A percentile compares a stretch with the other conserved stretches of the same genome.
These are phyloP conservation scores for Cymbopogon flexuosus DNA, from an alignment of 202 grass and related monocot genomes.

Conservation along the genomic window DNA sequence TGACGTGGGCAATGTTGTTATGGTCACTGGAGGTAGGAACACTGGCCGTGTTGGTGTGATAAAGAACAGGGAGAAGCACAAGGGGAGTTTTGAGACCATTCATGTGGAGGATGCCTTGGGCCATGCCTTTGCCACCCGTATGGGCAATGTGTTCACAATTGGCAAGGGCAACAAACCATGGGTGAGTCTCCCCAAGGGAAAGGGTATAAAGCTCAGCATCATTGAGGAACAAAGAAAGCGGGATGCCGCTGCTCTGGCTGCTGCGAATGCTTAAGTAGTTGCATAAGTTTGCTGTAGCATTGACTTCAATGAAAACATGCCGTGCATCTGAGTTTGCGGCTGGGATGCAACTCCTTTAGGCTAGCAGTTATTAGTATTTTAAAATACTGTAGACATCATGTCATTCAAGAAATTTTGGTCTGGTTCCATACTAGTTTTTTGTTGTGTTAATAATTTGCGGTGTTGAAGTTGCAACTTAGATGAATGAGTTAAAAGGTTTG, in stretches of 20 bases:
- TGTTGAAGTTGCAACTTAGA: background rate
- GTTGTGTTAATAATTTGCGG: background rate
- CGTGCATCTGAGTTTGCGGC: background rate
- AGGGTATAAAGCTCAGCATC: slow-evolving; percentile 68
- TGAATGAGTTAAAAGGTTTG: background rate
- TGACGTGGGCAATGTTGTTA: slow-evolving; percentile 45
- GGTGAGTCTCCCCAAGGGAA: slow-evolving; percentile 62
- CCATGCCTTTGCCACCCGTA: slow-evolving; percentile 50
- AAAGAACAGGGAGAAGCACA: slow-evolving; percentile 69
- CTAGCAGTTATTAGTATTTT: background rate
- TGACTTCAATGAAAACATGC: background rate
- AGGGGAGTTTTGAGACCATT: slow-evolving; percentile 62
- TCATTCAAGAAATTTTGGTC: background rate
- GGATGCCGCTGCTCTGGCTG: slow-evolving; percentile 22
- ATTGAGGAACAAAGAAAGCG: slow-evolving; percentile 58
- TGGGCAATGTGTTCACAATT: slow-evolving; percentile 54
- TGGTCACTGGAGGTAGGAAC: slow-evolving; percentile 64
- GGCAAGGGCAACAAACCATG: slow-evolving; percentile 64
- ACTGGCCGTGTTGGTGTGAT: slow-evolving; percentile 62
- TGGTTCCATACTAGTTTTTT: background rate
- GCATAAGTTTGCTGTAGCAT: background rate
- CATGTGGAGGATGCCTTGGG: slow-evolving; percentile 54
- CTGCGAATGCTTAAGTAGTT: background rate
- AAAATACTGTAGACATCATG: background rate
- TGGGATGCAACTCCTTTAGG: background rate